Evolutionary conservation across 1,284 basidiomycete species (phyloP).

Genomic region (Fomitopsis palustris): DNA sequence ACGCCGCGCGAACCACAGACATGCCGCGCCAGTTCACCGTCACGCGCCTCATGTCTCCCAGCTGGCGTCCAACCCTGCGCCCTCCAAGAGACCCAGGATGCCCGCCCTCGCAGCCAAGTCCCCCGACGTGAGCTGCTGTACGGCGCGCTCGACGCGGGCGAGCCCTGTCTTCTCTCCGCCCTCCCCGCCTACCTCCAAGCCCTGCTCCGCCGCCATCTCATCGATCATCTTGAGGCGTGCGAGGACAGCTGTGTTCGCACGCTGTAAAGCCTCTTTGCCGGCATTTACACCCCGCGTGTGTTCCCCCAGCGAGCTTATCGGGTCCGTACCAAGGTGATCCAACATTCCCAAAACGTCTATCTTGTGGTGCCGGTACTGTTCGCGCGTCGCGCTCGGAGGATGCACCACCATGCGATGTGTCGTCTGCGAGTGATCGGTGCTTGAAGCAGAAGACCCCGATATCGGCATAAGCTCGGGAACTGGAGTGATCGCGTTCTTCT

Average conservation of each 20-base stretch:
- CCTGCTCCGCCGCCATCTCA: constrained; percentile 38
- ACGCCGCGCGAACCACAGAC: background rate
- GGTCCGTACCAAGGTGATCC: constrained; percentile 14
- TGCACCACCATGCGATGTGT: constrained; percentile 38
- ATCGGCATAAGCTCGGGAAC: background rate
- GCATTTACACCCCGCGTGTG: constrained; percentile 7
- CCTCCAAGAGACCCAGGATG: constrained; percentile 41
- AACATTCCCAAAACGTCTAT: constrained; percentile 33
- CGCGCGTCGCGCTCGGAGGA: constrained; percentile 32
- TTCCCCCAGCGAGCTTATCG: constrained; percentile 1
- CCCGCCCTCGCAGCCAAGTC: constrained; percentile 26
- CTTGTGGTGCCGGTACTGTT: constrained; percentile 41
- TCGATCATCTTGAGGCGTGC: constrained; percentile 51
- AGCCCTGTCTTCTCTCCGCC: constrained; percentile 43
- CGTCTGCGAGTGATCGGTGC: constrained; percentile 8
- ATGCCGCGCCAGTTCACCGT: background rate
- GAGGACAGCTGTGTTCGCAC: constrained; percentile 46
- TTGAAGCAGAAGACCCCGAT: background rate
- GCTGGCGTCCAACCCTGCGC: constrained; percentile 31
- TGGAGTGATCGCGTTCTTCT: constrained; percentile 31
- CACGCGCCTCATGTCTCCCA: background rate
- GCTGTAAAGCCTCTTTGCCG: constrained; percentile 28
- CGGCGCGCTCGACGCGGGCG: constrained; percentile 47
- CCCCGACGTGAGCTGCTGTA: constrained; percentile 26
- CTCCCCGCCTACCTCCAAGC: constrained; percentile 39